Evolutionary conservation across 176 grass and related monocot genomes (phyloP).

Genomic region (Rhipidocladum racemiflorum): DNA sequence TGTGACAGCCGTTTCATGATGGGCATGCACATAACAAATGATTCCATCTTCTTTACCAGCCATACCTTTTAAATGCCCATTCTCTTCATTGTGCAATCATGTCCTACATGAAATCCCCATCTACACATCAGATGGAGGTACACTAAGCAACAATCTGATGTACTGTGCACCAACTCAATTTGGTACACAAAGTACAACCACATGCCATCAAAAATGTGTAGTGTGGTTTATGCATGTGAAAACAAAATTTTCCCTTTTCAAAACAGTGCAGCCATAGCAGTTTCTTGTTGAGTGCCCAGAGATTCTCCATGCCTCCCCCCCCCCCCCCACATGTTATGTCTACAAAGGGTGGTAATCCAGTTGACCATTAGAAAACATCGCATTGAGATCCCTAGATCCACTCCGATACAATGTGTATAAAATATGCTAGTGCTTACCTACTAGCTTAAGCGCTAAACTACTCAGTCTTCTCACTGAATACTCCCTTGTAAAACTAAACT

Average conservation of each 20-base stretch:
- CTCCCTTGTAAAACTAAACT: background rate
- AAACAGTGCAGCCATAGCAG: background rate
- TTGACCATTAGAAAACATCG: background rate
- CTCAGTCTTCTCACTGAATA: background rate
- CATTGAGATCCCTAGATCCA: conserved; percentile 31
- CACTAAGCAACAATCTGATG: conserved; percentile 41
- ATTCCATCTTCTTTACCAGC: conserved; percentile 38
- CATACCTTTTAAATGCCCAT: conserved; percentile 32
- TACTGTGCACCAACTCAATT: conserved; percentile 26
- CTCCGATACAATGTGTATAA: background rate
- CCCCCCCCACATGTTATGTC: background rate
- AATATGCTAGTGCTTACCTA: background rate
- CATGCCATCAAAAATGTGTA: background rate
- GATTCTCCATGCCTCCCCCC: too few species aligned
- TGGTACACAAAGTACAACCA: conserved; percentile 21
- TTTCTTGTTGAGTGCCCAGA: background rate
- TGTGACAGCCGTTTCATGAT: conserved; percentile 39
- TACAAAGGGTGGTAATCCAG: background rate
- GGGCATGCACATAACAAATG: conserved; percentile 28
- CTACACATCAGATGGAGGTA: conserved; percentile 34
- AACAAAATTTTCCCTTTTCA: background rate
- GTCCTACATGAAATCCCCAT: conserved; percentile 17
- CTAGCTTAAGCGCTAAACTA: background rate
- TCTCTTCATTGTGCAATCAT: conserved; percentile 55
- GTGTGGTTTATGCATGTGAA: background rate